Evolutionary conservation across 352 stramenopile genomes (phyloP), one percentile per base, ranked within the genome.

Genomic region (Aphanomyces invadans): DNA sequence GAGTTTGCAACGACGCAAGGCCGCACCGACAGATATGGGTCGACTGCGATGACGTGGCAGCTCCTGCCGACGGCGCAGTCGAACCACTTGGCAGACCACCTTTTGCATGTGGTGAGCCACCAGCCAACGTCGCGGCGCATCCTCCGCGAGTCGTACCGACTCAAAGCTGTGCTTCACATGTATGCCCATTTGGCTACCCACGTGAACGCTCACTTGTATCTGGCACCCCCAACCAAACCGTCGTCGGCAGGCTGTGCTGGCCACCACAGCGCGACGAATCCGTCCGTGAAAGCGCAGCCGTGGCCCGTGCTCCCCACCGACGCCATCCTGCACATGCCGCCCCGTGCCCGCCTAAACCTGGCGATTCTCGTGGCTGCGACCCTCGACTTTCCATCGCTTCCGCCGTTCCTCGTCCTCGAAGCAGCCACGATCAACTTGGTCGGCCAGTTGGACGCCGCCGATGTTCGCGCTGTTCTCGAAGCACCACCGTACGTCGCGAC

Each of bases 401-500:
- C 60, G 10, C 10, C 19, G 10, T 33, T 33, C 29, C 69, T 90
- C 4, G 36, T 86, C 21, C 49, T 69, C 0, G 81, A 90, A 42
- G 76, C 76, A 0, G 51, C 88, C 46, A 78, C 68, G 17, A 77
- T 88, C 26, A 57, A 63, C 1, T 65, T 83, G 19, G 63, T 90
- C 2, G 77, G 74, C 17, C 70, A 65, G 26, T 0, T 69, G 72
- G 21, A 70, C 70, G 1, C 62, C 1, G 64, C 68, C 21, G 59
- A 48, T 3, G 73, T 82, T 28, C 70, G 76, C 32, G 81, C 84
- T 23, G 69, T 75, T 9, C 69, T 61, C 1, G 57, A 67, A 12
- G 56, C 86, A 4, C 81, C 81, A 4, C 69, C 71, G 15, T 88
- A 86, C 48, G 81, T 71, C 1, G 12, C 81, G 10, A 67, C 75